phyloP scores from a whole-genome alignment of 352 stramenopile species.

The Globisporangium nunn region DNA sequence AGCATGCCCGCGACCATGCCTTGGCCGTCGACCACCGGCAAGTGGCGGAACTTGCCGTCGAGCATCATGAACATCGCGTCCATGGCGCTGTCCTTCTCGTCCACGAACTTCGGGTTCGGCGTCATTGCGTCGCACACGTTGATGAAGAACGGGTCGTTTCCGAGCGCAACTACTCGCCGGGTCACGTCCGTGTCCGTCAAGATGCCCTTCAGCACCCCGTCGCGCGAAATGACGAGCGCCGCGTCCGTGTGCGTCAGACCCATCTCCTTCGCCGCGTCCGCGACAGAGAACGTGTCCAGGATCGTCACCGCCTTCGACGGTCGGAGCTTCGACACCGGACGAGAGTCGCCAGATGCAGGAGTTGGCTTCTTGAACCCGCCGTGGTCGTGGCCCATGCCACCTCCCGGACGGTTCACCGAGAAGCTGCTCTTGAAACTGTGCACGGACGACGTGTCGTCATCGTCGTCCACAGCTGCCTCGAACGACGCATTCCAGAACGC shows the following conservation, averaged over 20 bases:
- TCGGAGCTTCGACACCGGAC: slow-evolving; percentile 83
- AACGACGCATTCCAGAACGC: slow-evolving; percentile 89
- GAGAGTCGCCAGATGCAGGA: slow-evolving; percentile 81
- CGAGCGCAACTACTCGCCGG: slow-evolving; percentile 73
- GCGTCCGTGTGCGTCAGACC: slow-evolving; percentile 87
- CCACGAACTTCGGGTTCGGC: slow-evolving; percentile 83
- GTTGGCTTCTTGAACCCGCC: slow-evolving; percentile 28
- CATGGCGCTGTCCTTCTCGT: slow-evolving; percentile 85
- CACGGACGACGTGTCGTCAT: slow-evolving; percentile 71
- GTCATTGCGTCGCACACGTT: slow-evolving; percentile 84
- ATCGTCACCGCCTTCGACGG: slow-evolving; percentile 89
- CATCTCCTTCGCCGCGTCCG: slow-evolving; percentile 88
- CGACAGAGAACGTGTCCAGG: slow-evolving; percentile 74
- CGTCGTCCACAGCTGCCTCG: slow-evolving; percentile 60
- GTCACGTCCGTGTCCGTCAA: slow-evolving; percentile 93
- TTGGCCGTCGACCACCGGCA: slow-evolving; percentile 91
- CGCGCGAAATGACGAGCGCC: slow-evolving; percentile 88
- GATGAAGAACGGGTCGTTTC: slow-evolving; percentile 82
- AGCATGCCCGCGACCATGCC: slow-evolving; percentile 93
- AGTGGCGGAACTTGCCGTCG: slow-evolving; percentile 92
- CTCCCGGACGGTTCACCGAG: slow-evolving; percentile 42
- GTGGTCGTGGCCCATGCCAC: slow-evolving; percentile 23
- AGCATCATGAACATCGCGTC: slow-evolving; percentile 90
- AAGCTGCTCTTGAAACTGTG: slow-evolving; percentile 79
- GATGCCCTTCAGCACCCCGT: slow-evolving; percentile 91